A percentile compares a stretch with the other conserved stretches of the same genome.
These are phyloP conservation scores for Onygenales sp. DNA, from an alignment of 2,329 filamentous ascomycete genomes.

Conservation along the genomic window DNA sequence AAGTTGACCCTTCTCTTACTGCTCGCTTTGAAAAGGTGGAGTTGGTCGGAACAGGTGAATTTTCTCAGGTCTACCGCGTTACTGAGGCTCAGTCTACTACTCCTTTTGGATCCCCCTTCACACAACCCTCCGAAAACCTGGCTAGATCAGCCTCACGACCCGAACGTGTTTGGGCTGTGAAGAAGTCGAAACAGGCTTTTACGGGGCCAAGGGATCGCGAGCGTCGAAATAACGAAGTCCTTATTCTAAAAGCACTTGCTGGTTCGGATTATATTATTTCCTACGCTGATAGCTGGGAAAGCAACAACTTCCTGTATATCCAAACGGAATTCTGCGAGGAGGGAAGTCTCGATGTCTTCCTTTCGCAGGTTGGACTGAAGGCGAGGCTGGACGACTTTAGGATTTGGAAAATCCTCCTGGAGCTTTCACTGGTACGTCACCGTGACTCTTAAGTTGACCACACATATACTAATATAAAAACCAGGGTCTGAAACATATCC, in stretches of 20 bases:
- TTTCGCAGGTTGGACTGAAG: conserved; percentile 71
- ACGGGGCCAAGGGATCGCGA: conserved; percentile 71
- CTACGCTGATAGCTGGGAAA: conserved; percentile 81
- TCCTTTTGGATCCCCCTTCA: conserved; percentile 4
- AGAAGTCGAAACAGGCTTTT: conserved; percentile 79
- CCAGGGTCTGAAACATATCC: conserved; percentile 81
- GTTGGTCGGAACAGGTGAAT: conserved; percentile 77
- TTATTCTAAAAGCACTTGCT: conserved; percentile 64
- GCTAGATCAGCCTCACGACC: conserved; percentile 46
- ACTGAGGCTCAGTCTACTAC: conserved; percentile 7
- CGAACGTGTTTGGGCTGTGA: conserved; percentile 73
- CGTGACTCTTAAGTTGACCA: not conserved
- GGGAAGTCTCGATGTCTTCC: conserved; percentile 77
- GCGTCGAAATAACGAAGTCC: conserved; percentile 73
- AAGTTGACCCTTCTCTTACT: conserved; percentile 65
- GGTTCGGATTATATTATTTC: conserved; percentile 78
- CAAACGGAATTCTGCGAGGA: conserved; percentile 97
- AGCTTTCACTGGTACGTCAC: conserved; percentile 64
- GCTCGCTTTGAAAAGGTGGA: conserved; percentile 74
- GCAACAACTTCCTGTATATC: conserved; percentile 78
- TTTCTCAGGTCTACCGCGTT: conserved; percentile 71
- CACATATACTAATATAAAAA: conserved; percentile 16
- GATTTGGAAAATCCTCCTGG: conserved; percentile 95
- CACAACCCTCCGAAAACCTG: conserved; percentile 38
- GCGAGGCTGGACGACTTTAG: conserved; percentile 91